Evolutionary conservation across 495 filamentous ascomycete genomes (phyloP).

Genomic region (Delitschia confertaspora): DNA sequence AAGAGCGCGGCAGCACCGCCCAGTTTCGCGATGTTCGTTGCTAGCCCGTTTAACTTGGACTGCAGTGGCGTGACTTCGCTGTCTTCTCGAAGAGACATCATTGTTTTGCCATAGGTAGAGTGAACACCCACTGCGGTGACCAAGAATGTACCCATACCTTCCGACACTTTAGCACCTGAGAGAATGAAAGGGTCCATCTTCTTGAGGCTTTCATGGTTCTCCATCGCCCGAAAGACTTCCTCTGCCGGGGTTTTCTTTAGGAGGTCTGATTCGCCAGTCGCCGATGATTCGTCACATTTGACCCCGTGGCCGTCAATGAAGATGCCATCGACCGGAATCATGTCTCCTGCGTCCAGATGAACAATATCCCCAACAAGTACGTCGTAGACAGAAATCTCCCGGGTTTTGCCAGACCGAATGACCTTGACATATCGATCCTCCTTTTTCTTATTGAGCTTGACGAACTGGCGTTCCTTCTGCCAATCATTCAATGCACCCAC

Average conservation of each 20-base stretch:
- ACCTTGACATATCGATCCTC: constrained; percentile 58
- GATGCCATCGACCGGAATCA: constrained; percentile 46
- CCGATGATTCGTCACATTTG: constrained; percentile 61
- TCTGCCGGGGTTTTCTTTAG: constrained; percentile 58
- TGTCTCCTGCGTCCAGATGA: constrained; percentile 77
- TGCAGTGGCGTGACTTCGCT: constrained; percentile 91
- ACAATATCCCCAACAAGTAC: constrained; percentile 78
- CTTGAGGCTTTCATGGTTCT: constrained; percentile 60
- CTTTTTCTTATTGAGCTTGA: constrained; percentile 41
- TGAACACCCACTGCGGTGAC: constrained; percentile 84
- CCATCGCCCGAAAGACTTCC: constrained; percentile 72
- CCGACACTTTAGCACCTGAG: constrained; percentile 84
- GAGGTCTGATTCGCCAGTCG: constrained; percentile 61
- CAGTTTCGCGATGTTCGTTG: constrained; percentile 89
- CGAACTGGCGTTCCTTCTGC: constrained; percentile 42
- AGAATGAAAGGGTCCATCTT: constrained; percentile 94
- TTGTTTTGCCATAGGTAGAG: constrained; percentile 80
- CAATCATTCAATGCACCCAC: constrained; percentile 41
- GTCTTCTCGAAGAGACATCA: constrained; percentile 88
- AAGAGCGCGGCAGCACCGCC: constrained; percentile 76
- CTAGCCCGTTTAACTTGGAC: constrained; percentile 81
- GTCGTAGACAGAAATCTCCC: constrained; percentile 71
- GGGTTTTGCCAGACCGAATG: constrained; percentile 63
- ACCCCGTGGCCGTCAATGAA: constrained; percentile 42
- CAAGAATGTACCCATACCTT: constrained; percentile 79